Conservation (phyloP, 2,329 filamentous ascomycete genomes). For the Tolypocladium pustulatum region DNA sequence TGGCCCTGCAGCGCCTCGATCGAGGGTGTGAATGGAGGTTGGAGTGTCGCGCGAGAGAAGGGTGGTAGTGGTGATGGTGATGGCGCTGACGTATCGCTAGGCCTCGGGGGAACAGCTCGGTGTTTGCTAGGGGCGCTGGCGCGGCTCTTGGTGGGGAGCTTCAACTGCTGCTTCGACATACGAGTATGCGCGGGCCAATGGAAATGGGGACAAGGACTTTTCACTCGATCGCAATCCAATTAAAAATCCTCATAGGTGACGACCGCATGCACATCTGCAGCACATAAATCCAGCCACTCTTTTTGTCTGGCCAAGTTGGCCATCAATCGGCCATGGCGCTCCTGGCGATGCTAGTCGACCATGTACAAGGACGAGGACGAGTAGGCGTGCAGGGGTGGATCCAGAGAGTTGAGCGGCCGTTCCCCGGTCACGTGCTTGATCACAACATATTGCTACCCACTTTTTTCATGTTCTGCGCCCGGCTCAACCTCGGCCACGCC, state of each 20-base stretch:
- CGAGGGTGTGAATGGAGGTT: neutral
- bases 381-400: neutral
- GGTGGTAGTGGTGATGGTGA: slow-evolving; percentile 5
- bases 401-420: neutral
- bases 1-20: neutral
- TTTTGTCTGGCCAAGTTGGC: neutral
- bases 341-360: neutral
- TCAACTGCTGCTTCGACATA: neutral
- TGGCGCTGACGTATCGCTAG: slow-evolving; percentile 23
- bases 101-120: neutral
- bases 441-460: neutral
- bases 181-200: neutral
- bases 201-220: neutral
- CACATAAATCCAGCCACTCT: neutral
- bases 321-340: neutral
- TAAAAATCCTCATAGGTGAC: neutral
- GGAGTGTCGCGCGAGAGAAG: neutral
- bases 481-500: slow-evolving; percentile 16
- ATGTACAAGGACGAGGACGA: too few relatives aligned
- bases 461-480: neutral
- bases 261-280: neutral
- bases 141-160: neutral
- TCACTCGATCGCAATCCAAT: neutral
- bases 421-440: slow-evolving; percentile 1
- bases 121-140: neutral